These are phyloP conservation scores for Saccharum hybrid DNA, from an alignment of 202 grass and related monocot genomes.

Conservation along the genomic window DNA sequence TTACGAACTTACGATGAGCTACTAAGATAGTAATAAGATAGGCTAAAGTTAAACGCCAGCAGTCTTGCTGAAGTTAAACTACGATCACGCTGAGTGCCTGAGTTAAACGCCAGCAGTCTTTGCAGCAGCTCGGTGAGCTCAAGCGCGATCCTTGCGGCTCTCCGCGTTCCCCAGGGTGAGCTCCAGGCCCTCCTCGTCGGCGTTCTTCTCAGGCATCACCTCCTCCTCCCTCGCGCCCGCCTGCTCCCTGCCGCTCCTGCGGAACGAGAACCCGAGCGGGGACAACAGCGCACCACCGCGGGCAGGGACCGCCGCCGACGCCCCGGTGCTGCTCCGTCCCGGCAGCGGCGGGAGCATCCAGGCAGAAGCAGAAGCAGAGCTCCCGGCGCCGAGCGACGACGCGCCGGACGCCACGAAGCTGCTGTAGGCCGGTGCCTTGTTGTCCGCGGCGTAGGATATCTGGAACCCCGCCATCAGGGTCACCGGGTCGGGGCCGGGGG, in stretches of 20 bases:
- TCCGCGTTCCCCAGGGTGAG: constrained; percentile 71
- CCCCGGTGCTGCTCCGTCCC: not conserved
- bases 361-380: not conserved
- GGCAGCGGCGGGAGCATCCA: constrained; percentile 50
- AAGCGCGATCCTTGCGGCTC: constrained; percentile 11
- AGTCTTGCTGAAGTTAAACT: no score
- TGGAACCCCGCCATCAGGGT: not conserved
- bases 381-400: no score
- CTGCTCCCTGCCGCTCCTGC: no score
- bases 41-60: not conserved
- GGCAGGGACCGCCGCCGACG: not conserved
- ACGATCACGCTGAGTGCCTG: no score
- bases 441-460: no score
- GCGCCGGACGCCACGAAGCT: no score
- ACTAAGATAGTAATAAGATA: not conserved
- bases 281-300: not conserved
- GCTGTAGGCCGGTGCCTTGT: no score
- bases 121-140: not conserved
- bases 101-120: no score
- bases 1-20: no score
- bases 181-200: constrained; percentile 54
- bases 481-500: constrained; percentile 41
- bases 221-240: constrained; percentile 39
- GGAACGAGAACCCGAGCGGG: not conserved
- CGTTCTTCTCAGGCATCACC: constrained; percentile 15